Conservation (phyloP, 176 grass and related monocot genomes). For the Carex myosuroides region DNA sequence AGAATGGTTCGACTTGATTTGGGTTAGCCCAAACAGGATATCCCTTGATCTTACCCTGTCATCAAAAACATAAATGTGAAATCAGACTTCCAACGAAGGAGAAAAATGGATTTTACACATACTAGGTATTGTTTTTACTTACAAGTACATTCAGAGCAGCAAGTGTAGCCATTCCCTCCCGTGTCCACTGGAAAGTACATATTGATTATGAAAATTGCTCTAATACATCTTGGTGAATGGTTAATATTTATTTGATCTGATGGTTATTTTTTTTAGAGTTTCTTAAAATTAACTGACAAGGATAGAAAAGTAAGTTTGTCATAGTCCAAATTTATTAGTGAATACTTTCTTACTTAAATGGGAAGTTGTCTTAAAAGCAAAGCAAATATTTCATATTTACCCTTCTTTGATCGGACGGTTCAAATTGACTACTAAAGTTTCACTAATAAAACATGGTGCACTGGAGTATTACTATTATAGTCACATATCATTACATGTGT, state of each 20-base stretch:
- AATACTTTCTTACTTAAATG: no score
- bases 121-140: slow-evolving; percentile 13
- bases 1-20: slow-evolving; percentile 62
- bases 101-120: not conserved
- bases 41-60: slow-evolving; percentile 84
- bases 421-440: no score
- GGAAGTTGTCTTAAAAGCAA: no score
- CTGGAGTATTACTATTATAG: not conserved
- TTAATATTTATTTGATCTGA: no score
- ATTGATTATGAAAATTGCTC: not conserved
- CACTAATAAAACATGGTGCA: no score
- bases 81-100: not conserved
- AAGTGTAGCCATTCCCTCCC: slow-evolving; percentile 94
- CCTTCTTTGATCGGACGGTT: no score
- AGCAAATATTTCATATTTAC: no score
- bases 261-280: no score
- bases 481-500: not conserved
- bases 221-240: no score
- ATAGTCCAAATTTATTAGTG: no score
- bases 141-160: slow-evolving; percentile 88
- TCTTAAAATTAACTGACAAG: no score
- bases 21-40: slow-evolving; percentile 66
- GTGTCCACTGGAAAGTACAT: slow-evolving; percentile 52
- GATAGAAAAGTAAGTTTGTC: no score
- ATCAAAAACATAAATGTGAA: not conserved